Base-by-base conservation (phyloP, 352 stramenopile genomes). In the Phytophthora pinifolia region DNA sequence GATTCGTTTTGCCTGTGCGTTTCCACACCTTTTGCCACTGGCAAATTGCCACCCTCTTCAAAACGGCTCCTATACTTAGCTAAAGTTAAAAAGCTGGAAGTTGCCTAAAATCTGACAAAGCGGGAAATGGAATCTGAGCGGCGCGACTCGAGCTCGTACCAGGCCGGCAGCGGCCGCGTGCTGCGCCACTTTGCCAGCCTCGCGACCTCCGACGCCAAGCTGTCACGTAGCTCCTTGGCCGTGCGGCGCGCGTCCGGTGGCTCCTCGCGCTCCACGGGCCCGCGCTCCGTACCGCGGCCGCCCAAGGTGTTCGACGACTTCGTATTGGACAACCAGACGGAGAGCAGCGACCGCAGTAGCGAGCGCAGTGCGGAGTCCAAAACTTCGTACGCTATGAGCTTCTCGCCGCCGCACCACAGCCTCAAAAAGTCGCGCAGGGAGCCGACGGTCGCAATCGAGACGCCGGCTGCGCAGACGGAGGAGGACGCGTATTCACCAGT, bases 141-240 rank as follows among this genome's bases (percentile, higher is more conserved):
- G 35, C 46, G 33, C 58, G 39, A 17, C 30, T 43, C 44, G 51
- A 29, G 39, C 18, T 70, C 54, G 33, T 89, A 86, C 43, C 54
- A 85, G 57, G 67, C 73, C 9, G 76, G 72, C 49, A 85, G 76
- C 22, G 79, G 79, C 47, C 56, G 71, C 50, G 65, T 89, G 31
- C 53, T 89, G n/a, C 68, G 59, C 61, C 76, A 89, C 61, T 89
- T 89, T 47, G 74, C 72, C 0, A 62, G 65, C 17, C 55, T 89
- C 14, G 59, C 71, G 46, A 82, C 74, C 31, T 75, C 76, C 9
- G 62, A 70, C 15, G 45, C 44, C 18, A 68, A 53, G 22, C 22
- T 77, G 72, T 63, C 37, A 57, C 50, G 38, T 1, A 36, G 53
- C 10, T 65, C 57, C 1, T n/a, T 46, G 18, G 48, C 35, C 34